Percentiles rank a stretch among this genome's conserved stretches.
phyloP scores from a whole-genome alignment of 164 flowering plant species.

The Malania oleifera region DNA sequence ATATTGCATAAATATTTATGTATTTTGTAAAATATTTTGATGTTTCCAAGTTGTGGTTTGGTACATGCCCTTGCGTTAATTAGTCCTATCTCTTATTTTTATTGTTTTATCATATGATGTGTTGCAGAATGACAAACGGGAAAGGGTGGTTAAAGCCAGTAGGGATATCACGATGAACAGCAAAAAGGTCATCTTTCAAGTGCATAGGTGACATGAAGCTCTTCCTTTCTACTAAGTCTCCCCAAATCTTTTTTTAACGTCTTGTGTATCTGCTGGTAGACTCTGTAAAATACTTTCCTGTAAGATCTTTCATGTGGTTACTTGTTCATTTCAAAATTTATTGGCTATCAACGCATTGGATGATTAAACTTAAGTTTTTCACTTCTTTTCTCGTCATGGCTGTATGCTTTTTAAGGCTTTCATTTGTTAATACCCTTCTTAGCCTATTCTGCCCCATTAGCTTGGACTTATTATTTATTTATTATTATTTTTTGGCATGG shows the following conservation, averaged over 20 bases:
- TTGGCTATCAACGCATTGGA: background rate
- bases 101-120: background rate
- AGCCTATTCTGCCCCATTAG: background rate
- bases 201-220: background rate
- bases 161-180: constrained; percentile 4
- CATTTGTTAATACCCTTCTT: background rate
- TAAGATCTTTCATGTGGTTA: background rate
- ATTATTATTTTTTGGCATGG: background rate
- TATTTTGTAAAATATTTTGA: too few relatives aligned
- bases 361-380: background rate
- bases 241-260: too few relatives aligned
- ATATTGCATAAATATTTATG: too few relatives aligned
- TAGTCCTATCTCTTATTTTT: background rate
- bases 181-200: constrained; percentile 9
- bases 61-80: too few relatives aligned
- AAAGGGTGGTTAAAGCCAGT: constrained; percentile 5
- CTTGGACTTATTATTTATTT: background rate
- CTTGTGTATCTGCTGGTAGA: too few relatives aligned
- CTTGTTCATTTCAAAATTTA: background rate
- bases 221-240: background rate
- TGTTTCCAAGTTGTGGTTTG: too few relatives aligned
- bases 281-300: too few relatives aligned
- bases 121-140: constrained; percentile 6
- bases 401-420: background rate
- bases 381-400: background rate